These are phyloP conservation scores for Penicillium pancosmium DNA, from an alignment of 495 filamentous ascomycete genomes.

Conservation along the genomic window DNA sequence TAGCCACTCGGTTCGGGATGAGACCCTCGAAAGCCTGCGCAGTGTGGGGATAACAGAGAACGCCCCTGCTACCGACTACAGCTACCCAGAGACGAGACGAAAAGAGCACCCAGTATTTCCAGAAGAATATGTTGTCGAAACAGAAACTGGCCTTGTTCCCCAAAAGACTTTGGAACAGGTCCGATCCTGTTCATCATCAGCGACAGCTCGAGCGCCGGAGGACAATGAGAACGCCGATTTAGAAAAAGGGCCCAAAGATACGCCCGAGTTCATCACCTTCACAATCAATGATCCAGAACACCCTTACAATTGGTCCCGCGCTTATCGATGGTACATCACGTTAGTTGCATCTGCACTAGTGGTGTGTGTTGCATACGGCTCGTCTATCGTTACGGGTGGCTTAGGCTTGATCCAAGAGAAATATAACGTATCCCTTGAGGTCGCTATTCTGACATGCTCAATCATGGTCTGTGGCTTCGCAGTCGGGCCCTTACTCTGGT, in stretches of 20 bases:
- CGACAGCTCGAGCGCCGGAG: constrained; percentile 10
- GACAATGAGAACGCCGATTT: constrained; percentile 12
- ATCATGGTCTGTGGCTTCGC: constrained; percentile 48
- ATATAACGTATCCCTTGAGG: constrained; percentile 65
- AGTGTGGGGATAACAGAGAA: constrained; percentile 24
- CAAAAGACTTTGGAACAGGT: constrained; percentile 29
- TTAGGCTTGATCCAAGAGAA: constrained; percentile 57
- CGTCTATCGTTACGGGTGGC: constrained; percentile 64
- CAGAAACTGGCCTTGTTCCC: constrained; percentile 33
- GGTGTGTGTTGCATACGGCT: constrained; percentile 58
- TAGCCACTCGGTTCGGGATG: constrained; percentile 4
- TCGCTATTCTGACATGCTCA: constrained; percentile 56
- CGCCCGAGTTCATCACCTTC: constrained; percentile 35
- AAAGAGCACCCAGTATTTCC: constrained; percentile 30
- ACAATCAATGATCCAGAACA: constrained; percentile 50
- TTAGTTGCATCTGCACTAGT: constrained; percentile 55
- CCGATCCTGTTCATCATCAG: constrained; percentile 20
- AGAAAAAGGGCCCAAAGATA: constrained; percentile 26
- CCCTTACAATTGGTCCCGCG: constrained; percentile 54
- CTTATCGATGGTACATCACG: constrained; percentile 62
- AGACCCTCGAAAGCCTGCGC: constrained; percentile 29
- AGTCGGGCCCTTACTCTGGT: constrained; percentile 57
- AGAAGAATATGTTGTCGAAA: constrained; percentile 38
- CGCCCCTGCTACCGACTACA: constrained; percentile 27
- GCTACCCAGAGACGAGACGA: constrained; percentile 31